Base-by-base conservation (phyloP, 2,329 filamentous ascomycete genomes). In the Hypoxylon sp. region DNA sequence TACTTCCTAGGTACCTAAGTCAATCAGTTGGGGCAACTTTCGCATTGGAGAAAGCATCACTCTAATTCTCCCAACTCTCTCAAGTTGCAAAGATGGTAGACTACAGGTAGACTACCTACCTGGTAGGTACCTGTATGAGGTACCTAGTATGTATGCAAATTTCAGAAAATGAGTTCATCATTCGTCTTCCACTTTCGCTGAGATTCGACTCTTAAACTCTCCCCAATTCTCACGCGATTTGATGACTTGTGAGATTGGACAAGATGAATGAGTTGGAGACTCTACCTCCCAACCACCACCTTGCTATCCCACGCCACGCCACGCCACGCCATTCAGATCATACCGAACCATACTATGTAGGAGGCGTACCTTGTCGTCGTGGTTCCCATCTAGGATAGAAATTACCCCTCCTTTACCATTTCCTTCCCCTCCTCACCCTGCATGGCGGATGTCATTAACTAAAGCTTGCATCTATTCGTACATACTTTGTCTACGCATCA, bases 351-450 rank as follows among this genome's bases (percentile, higher is more conserved):
- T 55, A 26, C 26, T 26, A 26, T 26, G 26, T 26, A 62, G 29
- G 48, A 56, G 44, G 44, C 51, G 48, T 60, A 48, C 37, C 42
- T 51, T 66, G 47, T 52, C 31, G 52, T 67, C 53, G 55, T 57
- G 54, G 54, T 50, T 52, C 29, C 39, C 5, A 35, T 37, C 56
- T 56, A 56, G 44, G 63, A 67, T 65, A n/a, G 17, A 9, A 33
- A 42, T 46, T 64, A 67, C 61, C 59, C 50, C 66, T 62, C 68
- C 59, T 65, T 52, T 62, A 47, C n/a, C 51, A 33, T 52, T 62
- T 52, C n/a, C 51, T 39, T 47, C 33, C 26, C 48, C 51, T 47
- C 66, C 50, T 53, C 17, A 22, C 37, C 29, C n/a, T 42, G 31
- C 31, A 55, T 54, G 17, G 19, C 24, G 26, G 33, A 17, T 17